phyloP scores from a whole-genome alignment of 306 rosid species.

The Corylus avellana region DNA sequence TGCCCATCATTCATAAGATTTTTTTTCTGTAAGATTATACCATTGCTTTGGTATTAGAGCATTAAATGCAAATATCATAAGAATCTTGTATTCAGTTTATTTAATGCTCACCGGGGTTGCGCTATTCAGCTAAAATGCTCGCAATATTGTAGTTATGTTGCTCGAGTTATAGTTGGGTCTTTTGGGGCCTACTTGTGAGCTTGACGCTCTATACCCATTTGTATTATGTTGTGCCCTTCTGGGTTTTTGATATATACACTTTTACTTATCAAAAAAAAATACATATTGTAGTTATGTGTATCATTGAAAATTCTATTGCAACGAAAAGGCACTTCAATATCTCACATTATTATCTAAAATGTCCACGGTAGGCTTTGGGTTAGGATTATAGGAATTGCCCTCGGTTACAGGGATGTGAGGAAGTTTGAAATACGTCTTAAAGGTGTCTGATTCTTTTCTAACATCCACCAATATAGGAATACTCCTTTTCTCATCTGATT shows the following conservation, averaged over 20 bases:
- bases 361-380: background rate
- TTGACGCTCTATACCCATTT: no score
- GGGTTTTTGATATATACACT: no score
- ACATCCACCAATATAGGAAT: background rate
- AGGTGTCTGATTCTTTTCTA: background rate
- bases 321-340: background rate
- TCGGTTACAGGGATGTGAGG: background rate
- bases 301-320: background rate
- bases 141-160: background rate
- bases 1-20: background rate
- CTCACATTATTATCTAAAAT: background rate
- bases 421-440: background rate
- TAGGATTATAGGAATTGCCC: background rate
- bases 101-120: background rate
- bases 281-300: background rate
- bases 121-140: background rate
- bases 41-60: background rate
- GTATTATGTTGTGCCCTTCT: no score
- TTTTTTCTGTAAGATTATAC: background rate
- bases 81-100: background rate
- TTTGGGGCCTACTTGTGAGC: no score
- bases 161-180: no score
- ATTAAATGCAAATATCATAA: background rate
- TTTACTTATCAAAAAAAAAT: no score
- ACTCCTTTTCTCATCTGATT: background rate